Evolutionary conservation across 345 rosid genomes (phyloP).

Genomic region (Trapa incisa): DNA sequence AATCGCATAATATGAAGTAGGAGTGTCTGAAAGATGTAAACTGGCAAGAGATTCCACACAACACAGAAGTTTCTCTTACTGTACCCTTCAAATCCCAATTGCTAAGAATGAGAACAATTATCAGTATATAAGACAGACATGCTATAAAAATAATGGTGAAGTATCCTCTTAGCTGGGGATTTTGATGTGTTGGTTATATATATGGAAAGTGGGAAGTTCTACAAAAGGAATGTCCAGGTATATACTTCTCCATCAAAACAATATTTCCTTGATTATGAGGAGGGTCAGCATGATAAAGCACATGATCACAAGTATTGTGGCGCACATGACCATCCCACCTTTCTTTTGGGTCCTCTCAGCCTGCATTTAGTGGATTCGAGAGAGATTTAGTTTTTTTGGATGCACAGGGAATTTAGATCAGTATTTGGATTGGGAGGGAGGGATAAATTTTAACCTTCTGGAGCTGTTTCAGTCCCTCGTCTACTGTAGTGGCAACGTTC

Average conservation of each 20-base stretch:
- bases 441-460: constrained; percentile 42
- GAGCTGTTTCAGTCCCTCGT: constrained; percentile 89
- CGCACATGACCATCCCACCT: constrained; percentile 99
- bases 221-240: neutral
- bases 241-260: constrained; percentile 33
- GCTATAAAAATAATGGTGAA: neutral
- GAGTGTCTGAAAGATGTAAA: neutral
- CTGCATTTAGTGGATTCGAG: constrained; percentile 23
- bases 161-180: neutral
- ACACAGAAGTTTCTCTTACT: neutral
- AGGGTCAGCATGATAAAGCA: constrained; percentile 87
- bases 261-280: constrained; percentile 60
- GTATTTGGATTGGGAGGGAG: neutral
- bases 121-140: neutral
- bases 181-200: neutral
- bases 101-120: neutral
- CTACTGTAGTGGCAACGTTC: constrained; percentile 73
- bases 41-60: neutral
- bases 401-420: neutral
- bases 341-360: constrained; percentile 88
- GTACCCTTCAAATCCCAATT: neutral
- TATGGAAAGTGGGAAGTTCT: neutral
- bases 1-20: neutral
- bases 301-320: constrained; percentile 73
- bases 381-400: neutral